Evolutionary conservation across 2,329 filamentous ascomycete genomes (phyloP), one percentile per base, ranked within the genome.

Genomic region (Microdochium trichocladiopsis): DNA sequence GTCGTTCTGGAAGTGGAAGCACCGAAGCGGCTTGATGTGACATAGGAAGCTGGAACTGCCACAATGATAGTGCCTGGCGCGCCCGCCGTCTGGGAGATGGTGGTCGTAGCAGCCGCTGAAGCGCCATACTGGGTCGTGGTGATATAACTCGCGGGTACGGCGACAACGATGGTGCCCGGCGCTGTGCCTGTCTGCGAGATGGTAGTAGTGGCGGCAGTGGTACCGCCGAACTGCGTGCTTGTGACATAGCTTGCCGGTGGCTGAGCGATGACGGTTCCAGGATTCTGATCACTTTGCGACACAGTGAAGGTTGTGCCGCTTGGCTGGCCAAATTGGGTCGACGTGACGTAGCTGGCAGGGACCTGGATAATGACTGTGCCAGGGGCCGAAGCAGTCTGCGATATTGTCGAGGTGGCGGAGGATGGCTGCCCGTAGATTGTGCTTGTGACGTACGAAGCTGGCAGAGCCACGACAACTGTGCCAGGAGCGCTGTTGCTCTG

Each of bases 91-190:
- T 45, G 41, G 11, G 41, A 45, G n/a, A 45, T 18, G 11, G 41
- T 45, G 18, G 41, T 45, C 5, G 41, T 45, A 3, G 16, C 21
- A 6, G 18, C 41, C 22, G 12, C 6, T 12, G 18, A 16, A 3
- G 41, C 41, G 3, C 41, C 41, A 23, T 18, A 45, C 21, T 22
- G n/a, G 25, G 47, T 52, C 24, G 37, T 31, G 9, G 51, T 53
- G 12, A 50, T 33, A 18, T 50, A 49, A 24, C 31, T 51, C 4
- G 45, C 45, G 18, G 52, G 52, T 11, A 25, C 45, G n/a, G 49
- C 14, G 4, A 53, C 25, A 25, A 53, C 41, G 14, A 53, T 23
- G 2, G 51, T 53, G n/a, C 48, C 51, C 6, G 47, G 51, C 4
- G 24, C 23, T 9, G 47, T 18, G 3, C 37, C 48, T 22, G 41